Evolutionary conservation across 1,284 basidiomycete genomes (phyloP), one percentile per base, ranked within the genome.

Genomic region (Tremellales sp.): DNA sequence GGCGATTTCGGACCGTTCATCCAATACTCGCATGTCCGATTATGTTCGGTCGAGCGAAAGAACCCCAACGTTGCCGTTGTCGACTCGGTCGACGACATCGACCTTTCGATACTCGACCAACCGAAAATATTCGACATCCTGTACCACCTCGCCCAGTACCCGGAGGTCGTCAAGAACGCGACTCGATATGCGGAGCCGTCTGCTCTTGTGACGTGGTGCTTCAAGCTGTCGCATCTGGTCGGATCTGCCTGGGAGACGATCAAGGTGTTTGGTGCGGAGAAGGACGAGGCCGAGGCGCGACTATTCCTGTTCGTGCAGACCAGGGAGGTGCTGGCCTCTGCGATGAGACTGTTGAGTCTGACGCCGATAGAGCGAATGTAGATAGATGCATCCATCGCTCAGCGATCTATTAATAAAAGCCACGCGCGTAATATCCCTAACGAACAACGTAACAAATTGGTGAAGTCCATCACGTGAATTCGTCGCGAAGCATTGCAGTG

Each of bases 1-100:
- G 94, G 94, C 40, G 94, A 97, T 74, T 97, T 94, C 2, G 94
- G 73, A 22, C 87, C 89, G 0, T 94, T 93, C 74, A 81, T 95
- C 34, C 92, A 94, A 77, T 97, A 97, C 73, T 91, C 93, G 4
- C 94, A 97, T 75, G 93, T 94, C 60, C 87, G 94, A 28, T 78
- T 98, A 31, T 84, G 86, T 45, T 97, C 92, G 4, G 87, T 97
- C 65, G 85, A 85, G 65, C 87, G 94, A 51, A 95, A 94, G 74
- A 93, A 93, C 72, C 89, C 90, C 13, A 83, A 91, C 54, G 82
- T 94, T 37, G 61, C 69, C 43, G 75, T 92, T 33, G 87, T 91
- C 13, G 73, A 79, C 1, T 73, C 75, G 22, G 80, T 84, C 26
- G 74, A 81, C 28, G 71, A 82, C 55, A 86, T 93, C 63, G 77